phyloP scores from a whole-genome alignment of 257 asterid genomes.

The Nicotiana tabacum region DNA sequence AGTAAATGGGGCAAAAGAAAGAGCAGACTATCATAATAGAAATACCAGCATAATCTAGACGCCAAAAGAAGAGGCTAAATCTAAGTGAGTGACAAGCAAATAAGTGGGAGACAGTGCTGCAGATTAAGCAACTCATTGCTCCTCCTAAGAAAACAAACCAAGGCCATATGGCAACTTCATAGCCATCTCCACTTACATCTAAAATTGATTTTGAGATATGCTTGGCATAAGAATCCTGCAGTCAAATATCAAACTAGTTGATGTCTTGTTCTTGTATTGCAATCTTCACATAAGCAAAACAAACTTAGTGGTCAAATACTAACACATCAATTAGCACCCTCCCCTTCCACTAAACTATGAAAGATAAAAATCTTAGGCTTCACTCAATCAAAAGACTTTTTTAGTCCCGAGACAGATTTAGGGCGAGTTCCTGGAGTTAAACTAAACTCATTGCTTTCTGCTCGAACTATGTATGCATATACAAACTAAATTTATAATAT shows the following conservation, averaged over 20 bases:
- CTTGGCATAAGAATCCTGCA: conserved; percentile 49
- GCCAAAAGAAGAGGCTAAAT: conserved; percentile 84
- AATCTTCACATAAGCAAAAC: neutral
- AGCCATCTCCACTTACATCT: conserved; percentile 18
- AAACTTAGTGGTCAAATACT: no score
- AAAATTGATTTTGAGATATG: conserved; percentile 35
- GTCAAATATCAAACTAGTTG: neutral
- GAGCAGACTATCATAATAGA: conserved; percentile 82
- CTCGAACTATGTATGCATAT: no score
- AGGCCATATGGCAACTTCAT: conserved; percentile 65
- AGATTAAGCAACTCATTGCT: conserved; percentile 75
- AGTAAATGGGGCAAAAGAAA: conserved; percentile 79
- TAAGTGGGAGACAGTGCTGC: conserved; percentile 74
- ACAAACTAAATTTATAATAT: no score
- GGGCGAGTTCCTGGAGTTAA: no score
- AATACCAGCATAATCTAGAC: conserved; percentile 86
- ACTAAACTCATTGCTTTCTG: no score
- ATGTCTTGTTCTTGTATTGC: neutral
- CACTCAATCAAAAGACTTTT: no score
- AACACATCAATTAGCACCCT: no score
- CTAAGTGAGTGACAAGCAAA: conserved; percentile 82
- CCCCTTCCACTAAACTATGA: neutral
- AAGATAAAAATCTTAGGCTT: neutral
- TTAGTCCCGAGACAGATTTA: no score
- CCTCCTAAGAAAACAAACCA: conserved; percentile 87